Evolutionary conservation across 2,329 filamentous ascomycete species (phyloP).

Genomic region (Calonectria crousiana): DNA sequence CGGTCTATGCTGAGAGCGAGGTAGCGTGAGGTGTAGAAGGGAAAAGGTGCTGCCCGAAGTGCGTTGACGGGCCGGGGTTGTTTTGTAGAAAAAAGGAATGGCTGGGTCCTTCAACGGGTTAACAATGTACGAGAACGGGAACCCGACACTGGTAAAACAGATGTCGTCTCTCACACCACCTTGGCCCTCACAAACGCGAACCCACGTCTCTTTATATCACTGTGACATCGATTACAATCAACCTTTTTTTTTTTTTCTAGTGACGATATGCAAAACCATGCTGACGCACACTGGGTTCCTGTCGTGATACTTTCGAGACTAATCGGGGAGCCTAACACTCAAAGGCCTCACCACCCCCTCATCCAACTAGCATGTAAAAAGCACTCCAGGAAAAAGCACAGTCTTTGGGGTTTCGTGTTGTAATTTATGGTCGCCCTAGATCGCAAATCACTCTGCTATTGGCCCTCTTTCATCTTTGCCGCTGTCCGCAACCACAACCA

Average conservation of each 20-base stretch:
- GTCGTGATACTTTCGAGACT: background rate
- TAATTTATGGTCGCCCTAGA: background rate
- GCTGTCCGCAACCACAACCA: background rate
- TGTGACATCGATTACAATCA: background rate
- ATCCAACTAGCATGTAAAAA: background rate
- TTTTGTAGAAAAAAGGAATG: constrained; percentile 21
- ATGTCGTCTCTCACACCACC: constrained; percentile 16
- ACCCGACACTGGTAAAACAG: constrained; percentile 9
- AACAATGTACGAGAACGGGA: constrained; percentile 16
- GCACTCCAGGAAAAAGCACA: background rate
- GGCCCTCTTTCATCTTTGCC: background rate
- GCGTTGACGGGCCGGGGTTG: constrained; percentile 16
- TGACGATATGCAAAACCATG: background rate
- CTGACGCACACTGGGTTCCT: background rate
- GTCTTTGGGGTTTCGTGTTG: background rate
- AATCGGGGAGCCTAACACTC: constrained; percentile 10
- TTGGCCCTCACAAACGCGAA: background rate
- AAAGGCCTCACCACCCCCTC: constrained; percentile 11
- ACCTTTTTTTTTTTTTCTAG: background rate
- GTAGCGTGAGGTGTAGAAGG: constrained; percentile 10
- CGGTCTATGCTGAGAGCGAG: constrained; percentile 2
- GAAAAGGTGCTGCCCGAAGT: background rate
- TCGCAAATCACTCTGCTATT: background rate
- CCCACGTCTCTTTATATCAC: background rate
- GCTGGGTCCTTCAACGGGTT: constrained; percentile 17